These are phyloP conservation scores for Penicillium sp. DNA, from an alignment of 2,329 filamentous ascomycete genomes.

Conservation along the genomic window DNA sequence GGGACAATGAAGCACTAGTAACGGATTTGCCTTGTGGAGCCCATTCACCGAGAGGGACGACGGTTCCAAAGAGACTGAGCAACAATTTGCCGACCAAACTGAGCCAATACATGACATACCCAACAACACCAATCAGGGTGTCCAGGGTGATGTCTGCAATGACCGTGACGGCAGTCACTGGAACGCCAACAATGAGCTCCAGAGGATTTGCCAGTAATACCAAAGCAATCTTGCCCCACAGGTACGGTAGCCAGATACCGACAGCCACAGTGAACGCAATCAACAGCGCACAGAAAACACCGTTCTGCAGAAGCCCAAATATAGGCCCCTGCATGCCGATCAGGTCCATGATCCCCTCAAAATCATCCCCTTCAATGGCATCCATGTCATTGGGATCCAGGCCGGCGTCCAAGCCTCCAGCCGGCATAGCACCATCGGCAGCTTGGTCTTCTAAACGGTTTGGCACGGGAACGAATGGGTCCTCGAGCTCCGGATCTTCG, in stretches of 20 bases:
- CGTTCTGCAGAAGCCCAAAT: slow-evolving; percentile 86
- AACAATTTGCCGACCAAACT: slow-evolving; percentile 35
- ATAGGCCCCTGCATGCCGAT: slow-evolving; percentile 95
- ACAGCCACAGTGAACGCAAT: slow-evolving; percentile 81
- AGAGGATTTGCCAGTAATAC: slow-evolving; percentile 76
- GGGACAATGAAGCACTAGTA: slow-evolving; percentile 41
- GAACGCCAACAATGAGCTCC: slow-evolving; percentile 61
- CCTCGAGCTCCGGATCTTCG: slow-evolving; percentile 58
- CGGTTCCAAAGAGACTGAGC: slow-evolving; percentile 33
- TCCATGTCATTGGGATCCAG: slow-evolving; percentile 63
- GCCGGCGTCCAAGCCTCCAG: slow-evolving; percentile 51
- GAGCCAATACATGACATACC: slow-evolving; percentile 47
- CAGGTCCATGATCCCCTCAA: slow-evolving; percentile 93
- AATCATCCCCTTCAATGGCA: slow-evolving; percentile 71
- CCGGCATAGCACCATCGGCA: slow-evolving; percentile 9
- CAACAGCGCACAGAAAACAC: slow-evolving; percentile 86
- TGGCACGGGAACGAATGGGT: slow-evolving; percentile 57
- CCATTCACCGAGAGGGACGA: slow-evolving; percentile 38
- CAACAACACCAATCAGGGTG: slow-evolving; percentile 62
- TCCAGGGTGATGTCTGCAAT: slow-evolving; percentile 79
- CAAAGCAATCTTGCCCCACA: slow-evolving; percentile 80
- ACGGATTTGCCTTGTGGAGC: slow-evolving; percentile 37
- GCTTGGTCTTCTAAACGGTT: slow-evolving; percentile 24
- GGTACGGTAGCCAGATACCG: slow-evolving; percentile 87
- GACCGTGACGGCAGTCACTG: slow-evolving; percentile 69